Percentiles rank a stretch among this genome's conserved stretches.
These are phyloP conservation scores for Fusarium chaquense DNA, from an alignment of 2,329 filamentous ascomycete genomes.

Conservation along the genomic window DNA sequence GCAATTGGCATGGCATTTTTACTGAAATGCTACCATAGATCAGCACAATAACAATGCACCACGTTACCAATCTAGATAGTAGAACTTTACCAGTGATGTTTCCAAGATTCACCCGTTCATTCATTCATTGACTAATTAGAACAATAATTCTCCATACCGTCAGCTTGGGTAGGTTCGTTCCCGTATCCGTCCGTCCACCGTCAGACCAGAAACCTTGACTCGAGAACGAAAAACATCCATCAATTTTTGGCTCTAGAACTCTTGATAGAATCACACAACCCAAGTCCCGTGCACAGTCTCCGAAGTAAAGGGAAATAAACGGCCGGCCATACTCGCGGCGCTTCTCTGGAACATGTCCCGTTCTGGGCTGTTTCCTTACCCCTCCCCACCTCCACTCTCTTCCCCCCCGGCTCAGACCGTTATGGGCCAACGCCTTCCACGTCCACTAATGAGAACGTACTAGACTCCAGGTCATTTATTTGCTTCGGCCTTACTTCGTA, in stretches of 20 bases:
- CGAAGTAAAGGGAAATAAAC: slow-evolving; percentile 28
- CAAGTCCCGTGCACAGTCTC: slow-evolving; percentile 15
- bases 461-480: neutral
- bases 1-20: neutral
- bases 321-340: slow-evolving; percentile 53
- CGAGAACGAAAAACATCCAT: neutral
- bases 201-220: neutral
- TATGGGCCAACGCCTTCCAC: slow-evolving; percentile 39
- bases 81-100: neutral
- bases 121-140: neutral
- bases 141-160: slow-evolving; percentile 13
- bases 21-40: neutral
- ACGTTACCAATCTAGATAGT: neutral
- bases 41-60: neutral
- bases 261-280: neutral
- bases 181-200: slow-evolving; percentile 3
- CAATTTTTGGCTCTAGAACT: slow-evolving; percentile 24
- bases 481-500: slow-evolving; percentile 51
- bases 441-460: slow-evolving; percentile 25
- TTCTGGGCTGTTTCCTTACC: neutral
- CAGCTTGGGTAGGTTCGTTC: slow-evolving; percentile 30
- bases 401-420: slow-evolving; percentile 34
- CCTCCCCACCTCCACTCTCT: neutral
- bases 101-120: neutral
- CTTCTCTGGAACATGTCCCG: slow-evolving; percentile 46